Percentiles rank a stretch among this genome's conserved stretches.
These are phyloP conservation scores for Candida rishiriensis DNA, from an alignment of 805 yeast species.

Conservation along the genomic window DNA sequence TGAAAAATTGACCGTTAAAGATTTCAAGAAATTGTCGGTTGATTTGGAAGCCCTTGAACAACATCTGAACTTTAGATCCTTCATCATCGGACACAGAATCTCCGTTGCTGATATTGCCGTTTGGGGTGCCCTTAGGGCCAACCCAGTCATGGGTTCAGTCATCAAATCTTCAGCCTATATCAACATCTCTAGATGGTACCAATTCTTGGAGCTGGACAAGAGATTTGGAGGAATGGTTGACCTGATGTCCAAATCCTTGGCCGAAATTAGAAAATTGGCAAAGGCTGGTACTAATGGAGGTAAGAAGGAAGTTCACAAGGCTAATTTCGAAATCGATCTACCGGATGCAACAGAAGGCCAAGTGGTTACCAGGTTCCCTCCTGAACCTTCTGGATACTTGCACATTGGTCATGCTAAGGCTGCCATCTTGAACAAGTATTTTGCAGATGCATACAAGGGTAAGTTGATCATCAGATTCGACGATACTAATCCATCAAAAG, in stretches of 20 bases:
- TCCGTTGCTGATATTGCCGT: constrained; percentile 79
- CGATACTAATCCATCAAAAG: constrained; percentile 97
- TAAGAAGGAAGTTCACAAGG: constrained; percentile 86
- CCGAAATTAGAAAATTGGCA: constrained; percentile 68
- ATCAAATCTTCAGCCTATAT: constrained; percentile 78
- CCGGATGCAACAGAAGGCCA: constrained; percentile 89
- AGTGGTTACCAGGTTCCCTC: constrained; percentile 98
- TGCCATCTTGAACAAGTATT: constrained; percentile 92
- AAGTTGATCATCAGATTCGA: constrained; percentile 95
- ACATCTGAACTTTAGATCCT: constrained; percentile 82
- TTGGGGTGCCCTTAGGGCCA: constrained; percentile 93
- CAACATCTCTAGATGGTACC: constrained; percentile 93
- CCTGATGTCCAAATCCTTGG: constrained; percentile 59
- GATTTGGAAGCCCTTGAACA: constrained; percentile 78
- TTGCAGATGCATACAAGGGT: constrained; percentile 94
- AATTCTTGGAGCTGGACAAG: constrained; percentile 61
- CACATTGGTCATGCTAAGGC: constrained; percentile 99
- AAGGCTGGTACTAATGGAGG: constrained; percentile 42
- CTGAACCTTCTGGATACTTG: constrained; percentile 98
- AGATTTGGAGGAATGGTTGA: constrained; percentile 70
- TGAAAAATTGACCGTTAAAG: constrained; percentile 69
- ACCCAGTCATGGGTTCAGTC: constrained; percentile 88
- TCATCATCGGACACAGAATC: constrained; percentile 59
- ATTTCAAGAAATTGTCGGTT: constrained; percentile 78
- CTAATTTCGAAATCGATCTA: constrained; percentile 90